Evolutionary conservation across 805 yeast species (phyloP).

Genomic region (Lipomyces spencermartinsiae): DNA sequence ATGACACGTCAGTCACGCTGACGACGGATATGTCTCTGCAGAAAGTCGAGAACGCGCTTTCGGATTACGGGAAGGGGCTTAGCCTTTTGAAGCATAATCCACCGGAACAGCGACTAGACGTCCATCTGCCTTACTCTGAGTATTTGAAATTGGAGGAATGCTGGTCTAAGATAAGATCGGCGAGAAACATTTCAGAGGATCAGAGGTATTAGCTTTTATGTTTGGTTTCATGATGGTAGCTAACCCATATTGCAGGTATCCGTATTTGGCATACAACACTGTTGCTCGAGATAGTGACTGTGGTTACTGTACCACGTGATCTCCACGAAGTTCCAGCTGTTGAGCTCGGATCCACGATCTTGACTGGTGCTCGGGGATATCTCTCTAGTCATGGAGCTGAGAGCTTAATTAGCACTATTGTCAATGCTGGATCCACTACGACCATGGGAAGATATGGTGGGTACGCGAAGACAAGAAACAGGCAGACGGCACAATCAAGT

Average conservation of each 20-base stretch:
- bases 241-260: too few species aligned
- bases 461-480: background rate
- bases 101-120: background rate
- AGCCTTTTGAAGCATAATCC: background rate
- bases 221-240: too few species aligned
- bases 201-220: too few species aligned
- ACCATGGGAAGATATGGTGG: background rate
- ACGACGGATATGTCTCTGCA: background rate
- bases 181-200: slow-evolving; percentile 2
- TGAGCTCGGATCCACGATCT: background rate
- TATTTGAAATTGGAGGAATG: slow-evolving; percentile 3
- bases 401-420: too few species aligned
- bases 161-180: background rate
- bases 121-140: background rate
- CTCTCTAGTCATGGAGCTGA: background rate
- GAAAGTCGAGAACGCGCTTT: background rate
- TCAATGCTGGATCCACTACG: background rate
- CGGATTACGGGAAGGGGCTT: background rate
- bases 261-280: background rate
- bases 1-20: background rate
- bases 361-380: background rate
- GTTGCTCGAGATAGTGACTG: background rate
- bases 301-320: background rate
- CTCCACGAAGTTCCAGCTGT: background rate
- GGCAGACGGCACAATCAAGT: background rate